Conservation (phyloP, 2,329 filamentous ascomycete species). For the Didymosphaeria variabile region DNA sequence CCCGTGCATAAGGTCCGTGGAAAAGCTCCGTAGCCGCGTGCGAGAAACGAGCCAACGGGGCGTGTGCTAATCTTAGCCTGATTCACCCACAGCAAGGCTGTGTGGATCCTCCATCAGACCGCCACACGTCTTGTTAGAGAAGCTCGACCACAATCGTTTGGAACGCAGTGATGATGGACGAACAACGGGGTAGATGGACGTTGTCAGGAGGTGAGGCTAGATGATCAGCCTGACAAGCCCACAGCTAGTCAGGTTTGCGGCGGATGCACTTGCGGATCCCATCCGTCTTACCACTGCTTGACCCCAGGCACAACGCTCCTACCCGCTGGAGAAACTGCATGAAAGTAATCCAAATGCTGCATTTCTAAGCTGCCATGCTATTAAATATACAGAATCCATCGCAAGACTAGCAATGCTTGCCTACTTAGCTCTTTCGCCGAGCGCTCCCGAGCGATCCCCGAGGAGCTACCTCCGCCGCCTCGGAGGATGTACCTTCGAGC, state of each 20-base stretch:
- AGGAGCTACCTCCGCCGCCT: not conserved
- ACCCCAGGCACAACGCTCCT: not conserved
- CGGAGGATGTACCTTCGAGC: not conserved
- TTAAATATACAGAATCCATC: not conserved
- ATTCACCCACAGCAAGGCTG: constrained; percentile 6
- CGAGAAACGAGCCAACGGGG: not conserved
- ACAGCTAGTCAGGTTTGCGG: too few relatives aligned
- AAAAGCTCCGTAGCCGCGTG: constrained; percentile 5
- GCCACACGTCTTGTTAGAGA: too few relatives aligned
- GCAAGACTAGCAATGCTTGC: not conserved
- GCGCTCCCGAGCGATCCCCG: constrained; percentile 5
- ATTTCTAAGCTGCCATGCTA: not conserved
- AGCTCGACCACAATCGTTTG: too few relatives aligned
- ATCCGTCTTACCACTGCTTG: not conserved
- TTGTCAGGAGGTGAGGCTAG: not conserved
- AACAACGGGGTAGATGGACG: not conserved
- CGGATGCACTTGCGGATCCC: not conserved
- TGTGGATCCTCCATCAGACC: not conserved
- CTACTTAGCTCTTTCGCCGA: not conserved
- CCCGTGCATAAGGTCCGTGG: not conserved
- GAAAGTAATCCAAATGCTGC: constrained; percentile 1
- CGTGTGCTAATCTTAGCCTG: constrained; percentile 7
- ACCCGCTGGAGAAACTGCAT: too few relatives aligned
- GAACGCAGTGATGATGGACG: too few relatives aligned
- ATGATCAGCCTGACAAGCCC: not conserved